Base-by-base conservation (phyloP, 2,329 filamentous ascomycete genomes). In the Colletotrichum brevisporum region DNA sequence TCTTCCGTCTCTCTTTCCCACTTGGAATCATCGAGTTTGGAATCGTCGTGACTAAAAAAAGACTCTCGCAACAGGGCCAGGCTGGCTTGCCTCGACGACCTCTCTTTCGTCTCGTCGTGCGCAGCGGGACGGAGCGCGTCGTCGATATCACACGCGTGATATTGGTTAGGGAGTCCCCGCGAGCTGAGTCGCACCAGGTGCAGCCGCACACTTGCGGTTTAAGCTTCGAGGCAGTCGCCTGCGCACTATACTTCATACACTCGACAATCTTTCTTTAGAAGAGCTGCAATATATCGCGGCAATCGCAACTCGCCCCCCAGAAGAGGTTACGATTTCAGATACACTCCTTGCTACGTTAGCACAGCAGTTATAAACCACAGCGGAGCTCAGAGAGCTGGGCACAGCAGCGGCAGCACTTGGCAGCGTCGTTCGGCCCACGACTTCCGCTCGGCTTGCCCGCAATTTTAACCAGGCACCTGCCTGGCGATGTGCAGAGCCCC, bases 381-480 rank as follows among this genome's bases (percentile, higher is more conserved):
- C 31, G 31, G 31, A 36, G 31, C 31, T 36, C 31, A 36, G 31
- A 36, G 31, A 36, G 31, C 31, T n/a, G 12, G 13, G 16, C 6
- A 36, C 10, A n/a, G 41, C 41, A 12, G 41, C 41, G 10, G 41
- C 13, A 43, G 31, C 6, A 43, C 41, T 43, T 43, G 41, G 41
- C 41, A n/a, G 41, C 47, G 5, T 6, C 45, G 45, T 47, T 21
- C 47, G 47, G 18, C 21, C 21, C 21, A 39, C 27, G 63, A 54
- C 43, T 62, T 57, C 45, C 43, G 43, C 48, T 64, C 60, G 54
- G 65, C 41, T 41, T 68, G 16, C 41, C 54, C 41, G 65, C 59
- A 41, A 58, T 53, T 67, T 54, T 47, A 63, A 53, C 57, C 31
- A 57, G 24, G 36, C n/a, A 36, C 31, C 31, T 36, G 10, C 8